A percentile compares a stretch with the other conserved stretches of the same genome.
These are phyloP conservation scores for Barbarea vulgaris DNA, from an alignment of 345 rosid genomes.

Conservation along the genomic window DNA sequence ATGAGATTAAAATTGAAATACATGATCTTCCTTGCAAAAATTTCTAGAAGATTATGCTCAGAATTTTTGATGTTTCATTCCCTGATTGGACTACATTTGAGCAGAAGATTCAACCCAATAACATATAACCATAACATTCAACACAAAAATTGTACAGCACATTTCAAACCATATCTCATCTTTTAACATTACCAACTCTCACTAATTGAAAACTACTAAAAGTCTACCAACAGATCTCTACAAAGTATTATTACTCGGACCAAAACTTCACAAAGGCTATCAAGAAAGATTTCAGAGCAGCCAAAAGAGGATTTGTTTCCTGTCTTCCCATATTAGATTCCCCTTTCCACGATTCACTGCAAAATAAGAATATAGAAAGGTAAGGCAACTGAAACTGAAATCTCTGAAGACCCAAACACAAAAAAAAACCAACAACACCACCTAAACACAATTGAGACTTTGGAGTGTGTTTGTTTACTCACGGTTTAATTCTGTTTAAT, in stretches of 20 bases:
- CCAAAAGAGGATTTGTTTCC: conserved; percentile 57
- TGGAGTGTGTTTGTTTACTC: conserved; percentile 41
- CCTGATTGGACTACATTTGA: not conserved
- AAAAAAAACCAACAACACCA: conserved; percentile 4
- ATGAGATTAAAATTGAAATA: not conserved
- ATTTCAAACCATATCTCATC: conserved; percentile 15
- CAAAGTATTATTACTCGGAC: conserved; percentile 54
- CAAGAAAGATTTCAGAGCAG: conserved; percentile 56
- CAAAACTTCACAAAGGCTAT: conserved; percentile 73
- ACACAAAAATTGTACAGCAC: conserved; percentile 19
- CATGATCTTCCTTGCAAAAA: not conserved
- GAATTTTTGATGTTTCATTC: not conserved
- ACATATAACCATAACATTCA: conserved; percentile 23
- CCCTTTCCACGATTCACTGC: conserved; percentile 84
- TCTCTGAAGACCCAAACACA: not conserved
- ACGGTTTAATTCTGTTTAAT: conserved; percentile 76
- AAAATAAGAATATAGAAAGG: not conserved
- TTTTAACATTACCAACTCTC: conserved; percentile 26
- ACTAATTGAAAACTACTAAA: conserved; percentile 25
- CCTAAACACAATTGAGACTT: not conserved
- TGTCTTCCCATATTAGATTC: conserved; percentile 40
- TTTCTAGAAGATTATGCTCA: not conserved
- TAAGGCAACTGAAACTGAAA: conserved; percentile 26
- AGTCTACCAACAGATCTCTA: conserved; percentile 19
- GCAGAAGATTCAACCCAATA: conserved; percentile 2